phyloP scores from a whole-genome alignment of 106 monocot species.

The Ottelia alismoides region DNA sequence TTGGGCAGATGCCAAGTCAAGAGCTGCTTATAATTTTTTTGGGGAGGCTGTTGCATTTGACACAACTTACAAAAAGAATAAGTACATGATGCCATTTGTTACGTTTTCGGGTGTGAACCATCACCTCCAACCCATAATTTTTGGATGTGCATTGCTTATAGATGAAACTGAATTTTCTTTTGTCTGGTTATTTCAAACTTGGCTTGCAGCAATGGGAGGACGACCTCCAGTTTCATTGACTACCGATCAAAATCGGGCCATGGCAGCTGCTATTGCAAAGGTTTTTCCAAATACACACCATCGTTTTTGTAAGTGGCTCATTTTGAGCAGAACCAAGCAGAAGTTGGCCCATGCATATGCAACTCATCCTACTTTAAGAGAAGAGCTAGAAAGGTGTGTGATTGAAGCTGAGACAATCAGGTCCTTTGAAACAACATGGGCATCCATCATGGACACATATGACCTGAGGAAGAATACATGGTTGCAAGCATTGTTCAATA shows the following conservation, averaged over 20 bases:
- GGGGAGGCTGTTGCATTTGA: slow-evolving; percentile 84
- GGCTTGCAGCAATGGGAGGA: slow-evolving; percentile 90
- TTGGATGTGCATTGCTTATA: slow-evolving; percentile 87
- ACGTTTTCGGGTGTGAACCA: slow-evolving; percentile 92
- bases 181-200: slow-evolving; percentile 86
- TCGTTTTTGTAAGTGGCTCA: slow-evolving; percentile 94
- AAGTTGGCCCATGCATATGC: slow-evolving; percentile 77
- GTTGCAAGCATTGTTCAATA: slow-evolving; percentile 82
- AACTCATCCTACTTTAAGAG: slow-evolving; percentile 49
- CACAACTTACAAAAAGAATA: slow-evolving; percentile 94
- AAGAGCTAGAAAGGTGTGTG: slow-evolving; percentile 73
- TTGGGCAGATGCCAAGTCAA: slow-evolving; percentile 71
- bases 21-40: slow-evolving; percentile 60
- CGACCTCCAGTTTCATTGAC: slow-evolving; percentile 57
- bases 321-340: slow-evolving; percentile 86
- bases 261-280: slow-evolving; percentile 64
- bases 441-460: slow-evolving; percentile 62
- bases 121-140: slow-evolving; percentile 74
- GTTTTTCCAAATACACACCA: slow-evolving; percentile 80
- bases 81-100: slow-evolving; percentile 97
- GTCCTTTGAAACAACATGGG: slow-evolving; percentile 71
- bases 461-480: slow-evolving; percentile 83
- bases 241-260: slow-evolving; percentile 85
- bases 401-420: slow-evolving; percentile 60
- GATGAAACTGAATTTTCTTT: slow-evolving; percentile 92